Percentiles rank a stretch among this genome's conserved stretches.
phyloP scores from a whole-genome alignment of 2,329 filamentous ascomycete genomes.

The Ophiostoma himal-ulmi region DNA sequence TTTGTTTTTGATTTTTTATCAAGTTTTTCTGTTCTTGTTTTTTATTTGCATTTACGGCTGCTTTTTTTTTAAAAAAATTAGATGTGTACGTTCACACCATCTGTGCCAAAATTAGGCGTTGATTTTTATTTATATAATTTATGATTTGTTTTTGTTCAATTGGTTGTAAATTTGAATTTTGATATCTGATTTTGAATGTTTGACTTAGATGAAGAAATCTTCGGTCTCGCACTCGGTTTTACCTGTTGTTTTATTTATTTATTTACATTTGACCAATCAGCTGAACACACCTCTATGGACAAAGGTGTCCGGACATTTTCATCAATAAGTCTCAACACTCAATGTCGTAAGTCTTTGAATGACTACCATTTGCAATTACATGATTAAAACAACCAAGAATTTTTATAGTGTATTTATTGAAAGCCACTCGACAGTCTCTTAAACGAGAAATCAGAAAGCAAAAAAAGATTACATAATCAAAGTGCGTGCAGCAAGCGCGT shows the following conservation, averaged over 20 bases:
- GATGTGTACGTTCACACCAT: background rate
- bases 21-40: background rate
- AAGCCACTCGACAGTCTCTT: too few relatives aligned
- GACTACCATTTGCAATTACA: too few relatives aligned
- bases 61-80: slow-evolving; percentile 2
- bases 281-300: too few relatives aligned
- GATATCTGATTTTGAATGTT: background rate
- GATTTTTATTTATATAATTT: background rate
- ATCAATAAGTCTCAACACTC: too few relatives aligned
- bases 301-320: too few relatives aligned
- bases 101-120: slow-evolving; percentile 3
- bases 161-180: background rate
- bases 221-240: too few relatives aligned
- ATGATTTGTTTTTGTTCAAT: background rate
- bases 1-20: slow-evolving; percentile 6
- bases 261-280: too few relatives aligned
- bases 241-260: too few relatives aligned
- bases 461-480: slow-evolving; percentile 2
- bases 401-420: too few relatives aligned
- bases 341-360: too few relatives aligned
- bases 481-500: background rate
- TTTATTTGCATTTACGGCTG: background rate
- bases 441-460: background rate
- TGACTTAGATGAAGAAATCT: too few relatives aligned
- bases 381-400: too few relatives aligned